These are phyloP conservation scores for Cercospora sp. DNA, from an alignment of 2,329 filamentous ascomycete species.

Conservation along the genomic window DNA sequence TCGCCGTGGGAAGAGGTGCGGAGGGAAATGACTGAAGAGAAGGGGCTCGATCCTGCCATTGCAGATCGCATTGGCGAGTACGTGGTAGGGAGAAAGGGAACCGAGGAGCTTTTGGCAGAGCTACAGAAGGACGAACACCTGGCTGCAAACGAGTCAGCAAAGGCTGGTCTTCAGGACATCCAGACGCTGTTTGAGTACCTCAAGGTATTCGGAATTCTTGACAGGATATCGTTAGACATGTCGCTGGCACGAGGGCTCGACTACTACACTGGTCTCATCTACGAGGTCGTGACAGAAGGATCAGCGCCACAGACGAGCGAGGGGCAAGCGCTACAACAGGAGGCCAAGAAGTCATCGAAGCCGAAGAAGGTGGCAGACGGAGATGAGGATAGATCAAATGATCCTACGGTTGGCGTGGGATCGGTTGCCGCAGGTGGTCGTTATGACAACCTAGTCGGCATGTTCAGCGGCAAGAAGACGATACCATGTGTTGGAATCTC, in stretches of 20 bases:
- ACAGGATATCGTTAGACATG: conserved; percentile 82
- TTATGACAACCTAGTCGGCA: conserved; percentile 90
- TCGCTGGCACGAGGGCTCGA: conserved; percentile 88
- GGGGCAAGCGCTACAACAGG: conserved; percentile 49
- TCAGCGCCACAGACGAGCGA: conserved; percentile 58
- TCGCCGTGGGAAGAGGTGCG: conserved; percentile 81
- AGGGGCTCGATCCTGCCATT: conserved; percentile 72
- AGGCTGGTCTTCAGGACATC: conserved; percentile 79
- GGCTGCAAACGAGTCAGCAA: conserved; percentile 69
- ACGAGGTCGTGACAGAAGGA: conserved; percentile 82
- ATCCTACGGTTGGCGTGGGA: conserved; percentile 80
- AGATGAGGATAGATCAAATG: conserved; percentile 70
- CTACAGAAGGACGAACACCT: conserved; percentile 68
- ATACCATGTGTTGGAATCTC: conserved; percentile 91
- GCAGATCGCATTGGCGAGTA: conserved; percentile 87
- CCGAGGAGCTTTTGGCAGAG: conserved; percentile 69
- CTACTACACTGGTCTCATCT: conserved; percentile 89
- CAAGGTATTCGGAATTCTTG: conserved; percentile 70
- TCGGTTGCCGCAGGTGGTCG: conserved; percentile 86
- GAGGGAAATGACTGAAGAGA: conserved; percentile 91
- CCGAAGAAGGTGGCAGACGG: conserved; percentile 41
- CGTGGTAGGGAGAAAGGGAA: conserved; percentile 73
- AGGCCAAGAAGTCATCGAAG: conserved; percentile 54
- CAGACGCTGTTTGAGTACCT: conserved; percentile 78
- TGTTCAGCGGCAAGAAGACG: conserved; percentile 75